These are phyloP conservation scores for Elsinoe fawcettii DNA, from an alignment of 2,329 filamentous ascomycete species.

Conservation along the genomic window DNA sequence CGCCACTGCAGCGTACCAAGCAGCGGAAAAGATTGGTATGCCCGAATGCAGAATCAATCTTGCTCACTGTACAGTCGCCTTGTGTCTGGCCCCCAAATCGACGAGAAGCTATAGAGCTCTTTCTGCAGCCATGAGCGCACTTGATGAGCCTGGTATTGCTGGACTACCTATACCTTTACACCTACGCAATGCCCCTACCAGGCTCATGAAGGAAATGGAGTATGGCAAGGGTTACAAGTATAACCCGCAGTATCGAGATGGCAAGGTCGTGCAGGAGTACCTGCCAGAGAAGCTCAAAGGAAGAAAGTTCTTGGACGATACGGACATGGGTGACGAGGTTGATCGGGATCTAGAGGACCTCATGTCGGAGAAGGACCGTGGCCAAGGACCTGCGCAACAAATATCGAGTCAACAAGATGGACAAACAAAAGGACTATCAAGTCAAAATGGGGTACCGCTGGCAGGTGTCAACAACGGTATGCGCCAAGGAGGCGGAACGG, in stretches of 20 bases:
- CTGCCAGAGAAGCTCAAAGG: constrained; percentile 69
- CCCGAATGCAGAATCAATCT: constrained; percentile 90
- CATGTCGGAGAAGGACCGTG: not conserved
- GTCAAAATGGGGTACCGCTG: too few relatives aligned
- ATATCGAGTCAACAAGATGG: too few relatives aligned
- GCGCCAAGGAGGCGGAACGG: too few relatives aligned
- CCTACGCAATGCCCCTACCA: constrained; percentile 83
- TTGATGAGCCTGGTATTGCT: constrained; percentile 77
- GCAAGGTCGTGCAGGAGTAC: constrained; percentile 79
- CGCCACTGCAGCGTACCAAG: constrained; percentile 77
- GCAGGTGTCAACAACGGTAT: not conserved
- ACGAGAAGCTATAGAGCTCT: constrained; percentile 78
- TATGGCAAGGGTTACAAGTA: constrained; percentile 94
- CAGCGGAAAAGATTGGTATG: constrained; percentile 88
- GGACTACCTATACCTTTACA: constrained; percentile 77
- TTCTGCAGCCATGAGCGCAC: constrained; percentile 68
- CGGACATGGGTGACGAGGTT: constrained; percentile 68
- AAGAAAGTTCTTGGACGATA: constrained; percentile 67
- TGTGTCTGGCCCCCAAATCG: constrained; percentile 75
- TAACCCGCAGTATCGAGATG: constrained; percentile 80
- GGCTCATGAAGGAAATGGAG: constrained; percentile 85
- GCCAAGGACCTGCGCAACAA: too few relatives aligned
- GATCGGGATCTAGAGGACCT: constrained; percentile 57
- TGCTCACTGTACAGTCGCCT: constrained; percentile 75
- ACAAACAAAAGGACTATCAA: too few relatives aligned